phyloP scores from a whole-genome alignment of 169 alveolate species.

The Ichthyophthirius multifiliis region DNA sequence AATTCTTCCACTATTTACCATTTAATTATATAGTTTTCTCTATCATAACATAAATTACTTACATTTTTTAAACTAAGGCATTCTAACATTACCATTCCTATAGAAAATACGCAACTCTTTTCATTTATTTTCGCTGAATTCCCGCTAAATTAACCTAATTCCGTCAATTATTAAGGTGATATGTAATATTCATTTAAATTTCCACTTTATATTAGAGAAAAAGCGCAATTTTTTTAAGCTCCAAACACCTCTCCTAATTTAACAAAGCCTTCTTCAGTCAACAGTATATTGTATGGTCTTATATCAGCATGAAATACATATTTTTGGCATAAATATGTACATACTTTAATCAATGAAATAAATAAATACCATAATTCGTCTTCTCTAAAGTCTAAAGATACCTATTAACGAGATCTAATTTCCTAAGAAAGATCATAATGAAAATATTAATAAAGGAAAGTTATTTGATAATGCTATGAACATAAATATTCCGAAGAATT shows the following conservation, averaged over 20 bases:
- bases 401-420: no score
- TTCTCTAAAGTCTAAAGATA: not conserved
- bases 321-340: not conserved
- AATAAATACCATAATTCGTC: conserved; percentile 10
- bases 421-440: no score
- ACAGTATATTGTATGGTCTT: not conserved
- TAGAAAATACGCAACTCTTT: not conserved
- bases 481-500: no score
- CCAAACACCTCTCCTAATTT: conserved; percentile 5
- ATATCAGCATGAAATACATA: conserved; percentile 5
- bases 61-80: not conserved
- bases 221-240: not conserved
- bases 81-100: conserved; percentile 10
- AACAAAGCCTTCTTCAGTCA: not conserved
- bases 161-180: not conserved
- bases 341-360: not conserved
- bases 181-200: conserved; percentile 1
- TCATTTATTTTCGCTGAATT: not conserved
- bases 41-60: not conserved
- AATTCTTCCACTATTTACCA: no score
- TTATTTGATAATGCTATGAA: no score
- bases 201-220: not conserved
- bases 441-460: no score
- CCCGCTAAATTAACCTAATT: not conserved
- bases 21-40: conserved; percentile 1